phyloP scores from a whole-genome alignment of 1,284 basidiomycete genomes.

The Pulchroboletus neoregius region DNA sequence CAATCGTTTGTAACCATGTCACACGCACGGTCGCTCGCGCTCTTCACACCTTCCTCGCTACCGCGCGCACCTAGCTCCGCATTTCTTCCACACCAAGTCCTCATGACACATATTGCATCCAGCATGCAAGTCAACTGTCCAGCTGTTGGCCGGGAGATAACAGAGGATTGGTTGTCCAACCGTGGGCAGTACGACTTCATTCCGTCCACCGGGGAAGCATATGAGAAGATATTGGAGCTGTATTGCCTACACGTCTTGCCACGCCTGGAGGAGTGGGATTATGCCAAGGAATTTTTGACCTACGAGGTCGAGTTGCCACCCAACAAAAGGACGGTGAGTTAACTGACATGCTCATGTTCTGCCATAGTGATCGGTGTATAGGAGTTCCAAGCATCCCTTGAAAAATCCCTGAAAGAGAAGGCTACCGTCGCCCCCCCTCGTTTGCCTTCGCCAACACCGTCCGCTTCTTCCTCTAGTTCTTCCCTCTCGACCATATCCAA shows the following conservation, averaged over 20 bases:
- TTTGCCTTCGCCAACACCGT: constrained; percentile 33
- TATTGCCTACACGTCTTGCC: constrained; percentile 72
- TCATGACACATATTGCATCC: constrained; percentile 64
- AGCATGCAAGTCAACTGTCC: constrained; percentile 63
- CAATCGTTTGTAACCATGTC: constrained; percentile 53
- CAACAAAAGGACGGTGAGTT: constrained; percentile 51
- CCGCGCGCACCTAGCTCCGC: constrained; percentile 43
- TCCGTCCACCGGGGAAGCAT: constrained; percentile 45
- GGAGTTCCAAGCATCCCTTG: constrained; percentile 43
- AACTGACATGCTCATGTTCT: neutral
- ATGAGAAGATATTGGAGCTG: constrained; percentile 68
- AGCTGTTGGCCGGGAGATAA: constrained; percentile 56
- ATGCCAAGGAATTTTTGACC: constrained; percentile 66
- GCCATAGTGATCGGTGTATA: constrained; percentile 24
- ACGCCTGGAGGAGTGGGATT: constrained; percentile 70
- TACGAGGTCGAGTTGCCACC: constrained; percentile 63
- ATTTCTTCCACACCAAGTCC: constrained; percentile 62
- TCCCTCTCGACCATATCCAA: constrained; percentile 56
- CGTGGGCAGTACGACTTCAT: constrained; percentile 38
- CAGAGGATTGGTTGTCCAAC: constrained; percentile 71
- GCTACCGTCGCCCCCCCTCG: constrained; percentile 15
- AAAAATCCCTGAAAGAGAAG: constrained; percentile 25
- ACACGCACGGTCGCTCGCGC: constrained; percentile 57
- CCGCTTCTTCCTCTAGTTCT: constrained; percentile 47
- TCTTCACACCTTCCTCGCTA: constrained; percentile 55